These are phyloP conservation scores for Nyssa sinensis DNA, from an alignment of 148 eudicot species.

Conservation along the genomic window DNA sequence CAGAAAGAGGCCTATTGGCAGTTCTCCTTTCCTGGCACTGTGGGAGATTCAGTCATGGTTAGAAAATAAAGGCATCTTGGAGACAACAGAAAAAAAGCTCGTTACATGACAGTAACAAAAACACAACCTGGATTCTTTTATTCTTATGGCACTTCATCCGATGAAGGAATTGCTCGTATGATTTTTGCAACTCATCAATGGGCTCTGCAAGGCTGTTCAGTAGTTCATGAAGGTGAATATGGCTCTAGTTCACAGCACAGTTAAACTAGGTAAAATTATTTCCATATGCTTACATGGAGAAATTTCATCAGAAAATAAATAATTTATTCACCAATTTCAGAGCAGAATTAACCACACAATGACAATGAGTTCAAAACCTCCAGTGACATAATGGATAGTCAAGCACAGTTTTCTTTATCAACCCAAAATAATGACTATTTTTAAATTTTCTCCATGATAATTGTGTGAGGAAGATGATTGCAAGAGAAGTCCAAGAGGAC, in stretches of 20 bases:
- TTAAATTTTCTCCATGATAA: not conserved
- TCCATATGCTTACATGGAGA: not conserved
- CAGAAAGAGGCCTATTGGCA: conserved; percentile 38
- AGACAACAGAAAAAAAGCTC: not conserved
- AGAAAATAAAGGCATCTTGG: conserved; percentile 10
- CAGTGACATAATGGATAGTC: not conserved
- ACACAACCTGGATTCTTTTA: conserved; percentile 62
- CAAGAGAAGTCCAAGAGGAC: not conserved
- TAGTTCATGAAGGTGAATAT: conserved; percentile 17
- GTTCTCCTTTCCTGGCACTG: conserved; percentile 50
- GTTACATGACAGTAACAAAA: conserved; percentile 1
- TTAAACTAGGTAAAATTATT: not conserved
- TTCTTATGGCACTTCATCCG: conserved; percentile 62
- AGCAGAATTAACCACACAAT: not conserved
- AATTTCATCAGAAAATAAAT: not conserved
- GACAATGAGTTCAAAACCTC: not conserved
- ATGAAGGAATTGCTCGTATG: conserved; percentile 77
- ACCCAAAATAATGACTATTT: not conserved
- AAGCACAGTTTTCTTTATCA: not conserved
- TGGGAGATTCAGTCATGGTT: conserved; percentile 14
- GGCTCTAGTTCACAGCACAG: not conserved
- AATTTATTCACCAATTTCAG: not conserved
- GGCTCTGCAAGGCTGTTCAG: conserved; percentile 91
- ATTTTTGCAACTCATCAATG: conserved; percentile 68
- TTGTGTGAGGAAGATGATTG: not conserved